Evolutionary conservation across 768 basidiomycete species (phyloP).

Genomic region (Amanita jacksonii): DNA sequence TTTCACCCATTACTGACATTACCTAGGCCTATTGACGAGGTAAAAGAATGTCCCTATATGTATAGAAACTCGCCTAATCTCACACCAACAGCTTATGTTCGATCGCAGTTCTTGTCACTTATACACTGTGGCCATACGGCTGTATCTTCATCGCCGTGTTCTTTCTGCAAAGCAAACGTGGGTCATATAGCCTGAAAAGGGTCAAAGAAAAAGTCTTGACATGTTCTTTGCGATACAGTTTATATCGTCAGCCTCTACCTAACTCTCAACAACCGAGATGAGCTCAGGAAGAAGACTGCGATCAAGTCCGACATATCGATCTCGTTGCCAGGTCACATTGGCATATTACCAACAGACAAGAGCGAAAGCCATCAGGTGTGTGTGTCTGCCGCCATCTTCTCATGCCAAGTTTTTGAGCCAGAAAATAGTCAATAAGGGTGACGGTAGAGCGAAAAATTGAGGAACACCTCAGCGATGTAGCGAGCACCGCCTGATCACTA

Average conservation of each 20-base stretch:
- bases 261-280: constrained; percentile 8
- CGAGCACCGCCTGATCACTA: no score
- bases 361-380: not conserved
- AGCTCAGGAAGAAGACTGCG: not conserved
- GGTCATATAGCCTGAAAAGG: constrained; percentile 9
- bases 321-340: not conserved
- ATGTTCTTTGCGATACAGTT: constrained; percentile 15
- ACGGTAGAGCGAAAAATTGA: constrained; percentile 5
- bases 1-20: no score
- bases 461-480: not conserved
- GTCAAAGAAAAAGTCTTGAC: no score
- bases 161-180: constrained; percentile 36
- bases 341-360: not conserved
- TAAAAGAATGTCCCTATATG: no score
- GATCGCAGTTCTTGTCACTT: constrained; percentile 23
- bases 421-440: constrained; percentile 1
- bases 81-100: constrained; percentile 17
- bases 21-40: constrained; percentile 23
- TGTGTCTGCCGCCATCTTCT: not conserved
- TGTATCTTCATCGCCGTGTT: constrained; percentile 38
- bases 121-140: constrained; percentile 32
- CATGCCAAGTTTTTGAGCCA: not conserved
- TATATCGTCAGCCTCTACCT: constrained; percentile 32
- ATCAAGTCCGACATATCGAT: not conserved
- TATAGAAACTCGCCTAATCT: no score